Evolutionary conservation across 106 monocot genomes (phyloP), one percentile per base, ranked within the genome.

Genomic region (Agapanthus africanus): DNA sequence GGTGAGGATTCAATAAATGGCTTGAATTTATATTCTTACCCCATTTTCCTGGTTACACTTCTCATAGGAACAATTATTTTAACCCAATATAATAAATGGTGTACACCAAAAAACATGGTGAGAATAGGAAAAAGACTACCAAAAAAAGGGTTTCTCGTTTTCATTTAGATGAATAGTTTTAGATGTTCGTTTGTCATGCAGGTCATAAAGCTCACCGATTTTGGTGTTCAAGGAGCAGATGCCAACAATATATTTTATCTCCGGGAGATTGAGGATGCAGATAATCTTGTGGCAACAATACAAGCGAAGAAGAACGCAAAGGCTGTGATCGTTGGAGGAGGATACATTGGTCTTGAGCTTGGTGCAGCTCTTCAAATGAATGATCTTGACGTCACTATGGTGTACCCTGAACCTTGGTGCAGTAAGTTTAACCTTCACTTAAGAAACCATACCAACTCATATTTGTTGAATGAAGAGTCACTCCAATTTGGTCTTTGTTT

Each of bases 341-440:
- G 94, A 51, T 95, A 95, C 68, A 95, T 95, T 36, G 94, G 94
- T 23, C 88, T 95, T 70, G 94, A 95, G 77, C 76, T 95, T 37
- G 76, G 83, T 78, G 90, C 94, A 16, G 88, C 77, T 31, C 65
- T 91, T 70, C 76, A 66, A 41, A 72, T 85, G 4, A 95, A 95
- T 69, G 83, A 88, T 61, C 79, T 85, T 16, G 88, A 88, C 73
- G 87, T 95, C 47, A 91, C 90, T 36, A 95, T 95, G 94, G 94
- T 95, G 37, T 95, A 91, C 73, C 94, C 94, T 38, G 90, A 85
- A 70, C 94, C 94, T 59, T 95, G 94, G 94, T 95, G 94, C 85
- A 95, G 94, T 95, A 88, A 70, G 91, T 91, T 66, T 19, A 47
- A 27, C 34, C 21, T 44, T 33, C 22, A 32, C 52, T n/a, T n/a